phyloP scores from a whole-genome alignment of 352 stramenopile species.

The Phytophthora cactorum region DNA sequence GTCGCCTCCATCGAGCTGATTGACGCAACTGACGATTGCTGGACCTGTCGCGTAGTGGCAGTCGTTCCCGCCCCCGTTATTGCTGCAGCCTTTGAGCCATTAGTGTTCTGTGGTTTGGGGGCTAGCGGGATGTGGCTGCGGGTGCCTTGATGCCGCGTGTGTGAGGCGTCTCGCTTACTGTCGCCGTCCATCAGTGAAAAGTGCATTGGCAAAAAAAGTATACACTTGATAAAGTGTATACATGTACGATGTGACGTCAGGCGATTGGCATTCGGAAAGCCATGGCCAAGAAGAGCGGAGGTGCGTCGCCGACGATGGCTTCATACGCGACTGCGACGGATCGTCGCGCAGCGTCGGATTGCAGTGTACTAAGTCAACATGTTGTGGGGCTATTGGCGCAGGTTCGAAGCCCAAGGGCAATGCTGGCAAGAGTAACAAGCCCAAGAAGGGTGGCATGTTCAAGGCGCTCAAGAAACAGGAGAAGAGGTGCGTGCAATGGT shows the following conservation, averaged over 20 bases:
- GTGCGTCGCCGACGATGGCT: slow-evolving; percentile 8
- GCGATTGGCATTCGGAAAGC: slow-evolving; percentile 25
- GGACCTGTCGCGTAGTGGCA: not conserved
- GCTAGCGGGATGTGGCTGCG: not conserved
- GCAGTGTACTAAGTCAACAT: not conserved
- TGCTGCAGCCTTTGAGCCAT: not conserved
- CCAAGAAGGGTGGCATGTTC: slow-evolving; percentile 69
- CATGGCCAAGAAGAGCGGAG: slow-evolving; percentile 54
- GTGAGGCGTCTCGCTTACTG: not conserved
- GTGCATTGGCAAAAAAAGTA: not conserved
- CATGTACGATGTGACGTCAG: slow-evolving; percentile 1
- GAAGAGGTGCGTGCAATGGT: slow-evolving; percentile 39
- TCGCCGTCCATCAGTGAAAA: too few relatives aligned
- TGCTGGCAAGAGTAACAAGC: slow-evolving; percentile 62
- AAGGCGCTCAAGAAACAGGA: slow-evolving; percentile 76
- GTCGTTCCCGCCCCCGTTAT: not conserved
- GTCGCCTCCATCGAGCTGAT: slow-evolving; percentile 13
- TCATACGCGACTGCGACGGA: not conserved
- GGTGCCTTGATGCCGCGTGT: not conserved
- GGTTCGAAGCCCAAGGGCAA: slow-evolving; percentile 29
- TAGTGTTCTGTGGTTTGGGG: not conserved
- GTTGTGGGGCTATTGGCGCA: slow-evolving; percentile 4
- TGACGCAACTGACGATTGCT: not conserved
- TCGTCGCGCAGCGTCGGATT: not conserved
- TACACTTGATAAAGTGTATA: slow-evolving; percentile 9